A percentile compares a stretch with the other conserved stretches of the same genome.
phyloP scores from a whole-genome alignment of 495 filamentous ascomycete genomes.

The Aspergillus nanangensis region DNA sequence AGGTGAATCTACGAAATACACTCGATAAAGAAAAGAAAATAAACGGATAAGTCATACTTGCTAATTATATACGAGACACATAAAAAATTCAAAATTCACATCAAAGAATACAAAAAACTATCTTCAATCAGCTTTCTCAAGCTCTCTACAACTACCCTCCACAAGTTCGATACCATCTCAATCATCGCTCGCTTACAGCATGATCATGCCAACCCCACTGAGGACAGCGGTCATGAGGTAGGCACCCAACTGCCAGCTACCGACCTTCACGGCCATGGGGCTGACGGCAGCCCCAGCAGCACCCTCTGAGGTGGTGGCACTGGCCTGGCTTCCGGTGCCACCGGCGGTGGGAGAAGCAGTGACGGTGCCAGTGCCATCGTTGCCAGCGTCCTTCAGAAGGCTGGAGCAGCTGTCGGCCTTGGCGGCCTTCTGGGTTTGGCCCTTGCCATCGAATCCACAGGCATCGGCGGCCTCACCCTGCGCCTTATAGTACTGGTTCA shows the following conservation, averaged over 20 bases:
- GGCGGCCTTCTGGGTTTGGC: slow-evolving; percentile 39
- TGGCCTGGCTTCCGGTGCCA: slow-evolving; percentile 43
- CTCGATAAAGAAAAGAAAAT: slow-evolving; percentile 7
- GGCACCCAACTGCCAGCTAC: slow-evolving; percentile 59
- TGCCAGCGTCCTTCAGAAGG: slow-evolving; percentile 56
- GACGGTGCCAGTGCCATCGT: slow-evolving; percentile 60
- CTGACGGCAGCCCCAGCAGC: slow-evolving; percentile 38
- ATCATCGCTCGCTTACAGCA: slow-evolving; percentile 59
- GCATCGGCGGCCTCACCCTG: slow-evolving; percentile 48
- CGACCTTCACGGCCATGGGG: slow-evolving; percentile 54
- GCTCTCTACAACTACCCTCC: no score
- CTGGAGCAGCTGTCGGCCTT: slow-evolving; percentile 45
- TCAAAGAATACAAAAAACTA: slow-evolving; percentile 2
- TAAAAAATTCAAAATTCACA: background rate
- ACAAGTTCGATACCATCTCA: background rate
- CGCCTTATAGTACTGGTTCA: slow-evolving; percentile 75
- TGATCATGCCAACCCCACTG: slow-evolving; percentile 69
- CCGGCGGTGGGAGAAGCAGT: slow-evolving; percentile 57
- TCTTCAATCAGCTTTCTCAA: no score
- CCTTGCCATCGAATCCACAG: slow-evolving; percentile 75
- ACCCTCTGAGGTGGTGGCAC: slow-evolving; percentile 31
- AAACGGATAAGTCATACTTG: slow-evolving; percentile 1
- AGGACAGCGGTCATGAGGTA: slow-evolving; percentile 64
- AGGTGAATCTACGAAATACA: no score
- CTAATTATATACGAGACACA: slow-evolving; percentile 5